Evolutionary conservation across 352 stramenopile species (phyloP), one percentile per base, ranked within the genome.

Genomic region (Phytopythium mirpurense): DNA sequence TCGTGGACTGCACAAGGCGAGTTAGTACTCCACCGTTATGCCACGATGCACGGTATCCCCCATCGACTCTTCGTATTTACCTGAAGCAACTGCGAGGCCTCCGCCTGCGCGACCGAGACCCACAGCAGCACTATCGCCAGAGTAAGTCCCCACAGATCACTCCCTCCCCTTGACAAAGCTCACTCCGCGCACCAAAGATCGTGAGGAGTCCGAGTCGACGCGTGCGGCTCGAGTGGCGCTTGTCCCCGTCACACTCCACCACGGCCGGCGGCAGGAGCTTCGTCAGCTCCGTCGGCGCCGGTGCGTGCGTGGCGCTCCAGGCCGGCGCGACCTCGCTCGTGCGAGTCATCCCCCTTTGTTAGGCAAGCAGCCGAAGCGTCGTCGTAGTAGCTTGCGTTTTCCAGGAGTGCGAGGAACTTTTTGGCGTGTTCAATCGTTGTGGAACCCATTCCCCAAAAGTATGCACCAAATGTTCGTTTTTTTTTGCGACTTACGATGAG

Each of bases 61-160:
- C n/a, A n/a, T n/a, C n/a, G n/a, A n/a, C n/a, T n/a, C n/a, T n/a
- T n/a, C n/a, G n/a, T n/a, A n/a, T n/a, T 23, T n/a, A 62, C 50
- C 59, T 70, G 63, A 16, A 71, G 56, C 10, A 48, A 54, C 46
- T 71, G 63, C 6, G 63, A 67, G 8, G 63, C 59, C 56, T 70
- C 63, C 27, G 63, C 53, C 52, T 70, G 63, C 41, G 65, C 41
- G 45, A 70, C 59, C 27, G 54, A 66, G 5, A 61, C 62, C 63
- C 63, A 70, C 32, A 70, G 62, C n/a, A 70, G 46, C 51, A 63
- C 63, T 71, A n/a, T 10, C 15, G 15, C 19, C 24, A 26, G 7
- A 3, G 12, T 37, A 24, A 37, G 7, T 24, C 7, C 5, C 23
- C 45, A 9, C 29, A 26, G 7, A 36, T 47, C 24, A 29, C 15